A percentile compares a stretch with the other conserved stretches of the same genome.
Conservation (phyloP, 1,139 yeast species). For the Meyerozyma elateridarum region DNA sequence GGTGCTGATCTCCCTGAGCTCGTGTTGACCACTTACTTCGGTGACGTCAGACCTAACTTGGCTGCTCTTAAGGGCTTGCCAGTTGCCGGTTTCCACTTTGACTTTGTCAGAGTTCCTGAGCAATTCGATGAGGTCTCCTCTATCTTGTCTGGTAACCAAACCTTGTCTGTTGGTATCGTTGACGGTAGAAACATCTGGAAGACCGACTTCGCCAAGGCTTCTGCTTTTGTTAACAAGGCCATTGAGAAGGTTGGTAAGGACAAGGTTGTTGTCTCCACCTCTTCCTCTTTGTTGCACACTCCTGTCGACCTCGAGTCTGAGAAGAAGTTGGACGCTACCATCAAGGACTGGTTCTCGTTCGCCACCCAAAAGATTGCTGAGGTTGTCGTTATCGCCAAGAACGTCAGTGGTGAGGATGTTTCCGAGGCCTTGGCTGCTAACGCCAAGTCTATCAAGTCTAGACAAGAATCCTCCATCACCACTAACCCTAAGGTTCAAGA, state of each 20-base stretch:
- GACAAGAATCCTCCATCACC: slow-evolving; percentile 83
- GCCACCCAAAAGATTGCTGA: slow-evolving; percentile 94
- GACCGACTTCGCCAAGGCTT: slow-evolving; percentile 85
- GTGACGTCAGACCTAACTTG: slow-evolving; percentile 97
- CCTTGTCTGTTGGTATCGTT: slow-evolving; percentile 91
- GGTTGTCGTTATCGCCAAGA: slow-evolving; percentile 88
- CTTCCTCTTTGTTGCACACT: slow-evolving; percentile 96
- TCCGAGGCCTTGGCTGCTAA: slow-evolving; percentile 70
- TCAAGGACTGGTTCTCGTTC: slow-evolving; percentile 97
- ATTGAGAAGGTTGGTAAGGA: slow-evolving; percentile 80
- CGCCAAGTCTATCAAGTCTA: slow-evolving; percentile 80
- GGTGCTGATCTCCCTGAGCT: slow-evolving; percentile 68
- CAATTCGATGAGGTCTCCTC: slow-evolving; percentile 82
- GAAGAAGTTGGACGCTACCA: slow-evolving; percentile 81
- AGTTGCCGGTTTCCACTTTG: slow-evolving; percentile 94
- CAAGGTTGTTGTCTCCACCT: slow-evolving; percentile 87
- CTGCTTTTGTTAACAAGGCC: slow-evolving; percentile 76
- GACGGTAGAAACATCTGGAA: slow-evolving; percentile 99
- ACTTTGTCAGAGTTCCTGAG: slow-evolving; percentile 93
- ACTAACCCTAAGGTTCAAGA: slow-evolving; percentile 87
- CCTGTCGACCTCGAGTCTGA: slow-evolving; percentile 94
- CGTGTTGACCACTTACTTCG: slow-evolving; percentile 87
- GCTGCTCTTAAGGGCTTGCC: slow-evolving; percentile 83
- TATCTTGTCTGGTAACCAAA: slow-evolving; percentile 56
- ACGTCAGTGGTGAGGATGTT: slow-evolving; percentile 76